Evolutionary conservation across 2,329 filamentous ascomycete species (phyloP).

Genomic region (Apiospora malaysiana): DNA sequence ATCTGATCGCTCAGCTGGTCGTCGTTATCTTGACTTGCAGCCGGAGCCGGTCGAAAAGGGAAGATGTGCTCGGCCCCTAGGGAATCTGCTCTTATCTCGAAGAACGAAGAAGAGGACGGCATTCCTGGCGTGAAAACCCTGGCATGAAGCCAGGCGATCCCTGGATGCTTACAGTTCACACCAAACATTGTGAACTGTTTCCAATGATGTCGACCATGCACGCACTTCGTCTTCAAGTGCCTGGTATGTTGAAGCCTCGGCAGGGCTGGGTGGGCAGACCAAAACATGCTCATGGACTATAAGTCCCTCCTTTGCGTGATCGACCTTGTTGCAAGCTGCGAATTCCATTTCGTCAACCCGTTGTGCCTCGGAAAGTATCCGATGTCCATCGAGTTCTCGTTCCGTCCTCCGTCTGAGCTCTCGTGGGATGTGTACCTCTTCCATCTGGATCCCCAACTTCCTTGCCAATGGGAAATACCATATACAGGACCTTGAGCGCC

Average conservation of each 20-base stretch:
- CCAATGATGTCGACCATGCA: neutral
- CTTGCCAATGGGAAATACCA: no score
- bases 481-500: no score
- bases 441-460: neutral
- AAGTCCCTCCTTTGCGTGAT: slow-evolving; percentile 27
- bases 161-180: neutral
- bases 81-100: no score
- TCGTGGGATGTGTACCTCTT: neutral
- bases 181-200: neutral
- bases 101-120: neutral
- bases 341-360: neutral
- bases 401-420: neutral
- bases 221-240: slow-evolving; percentile 38
- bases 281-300: slow-evolving; percentile 33
- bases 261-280: slow-evolving; percentile 34
- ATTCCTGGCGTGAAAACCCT: no score
- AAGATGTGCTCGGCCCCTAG: no score
- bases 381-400: neutral
- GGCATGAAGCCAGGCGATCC: neutral
- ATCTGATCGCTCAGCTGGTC: no score
- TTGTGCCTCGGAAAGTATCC: no score
- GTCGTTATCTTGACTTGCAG: no score
- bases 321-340: slow-evolving; percentile 31
- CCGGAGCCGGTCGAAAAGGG: no score
- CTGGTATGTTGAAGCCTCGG: slow-evolving; percentile 36